A percentile compares a stretch with the other conserved stretches of the same genome.
These are phyloP conservation scores for Spencermartinsiella europaea DNA, from an alignment of 805 yeast species.

Conservation along the genomic window DNA sequence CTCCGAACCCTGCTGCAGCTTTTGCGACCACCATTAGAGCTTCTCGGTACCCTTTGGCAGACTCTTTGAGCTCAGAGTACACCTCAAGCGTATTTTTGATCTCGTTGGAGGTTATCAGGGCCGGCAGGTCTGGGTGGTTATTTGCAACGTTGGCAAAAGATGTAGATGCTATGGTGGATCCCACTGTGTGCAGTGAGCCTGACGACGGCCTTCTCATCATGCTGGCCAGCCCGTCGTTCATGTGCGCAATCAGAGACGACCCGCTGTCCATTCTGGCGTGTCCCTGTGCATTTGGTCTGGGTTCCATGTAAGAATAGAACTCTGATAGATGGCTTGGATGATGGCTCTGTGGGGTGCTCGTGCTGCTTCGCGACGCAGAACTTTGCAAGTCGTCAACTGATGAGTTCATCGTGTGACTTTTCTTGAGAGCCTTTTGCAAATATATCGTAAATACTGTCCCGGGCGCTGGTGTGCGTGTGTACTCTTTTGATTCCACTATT, in stretches of 20 bases:
- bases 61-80: slow-evolving; percentile 43
- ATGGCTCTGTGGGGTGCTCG: too few relatives aligned
- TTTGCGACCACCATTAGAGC: slow-evolving; percentile 45
- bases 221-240: not conserved
- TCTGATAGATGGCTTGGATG: slow-evolving; percentile 51
- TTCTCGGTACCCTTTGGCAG: slow-evolving; percentile 43
- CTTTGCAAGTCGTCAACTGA: too few relatives aligned
- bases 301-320: slow-evolving; percentile 46
- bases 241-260: slow-evolving; percentile 7
- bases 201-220: slow-evolving; percentile 3
- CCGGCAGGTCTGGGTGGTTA: slow-evolving; percentile 47
- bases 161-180: slow-evolving; percentile 10
- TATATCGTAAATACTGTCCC: too few relatives aligned
- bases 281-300: not conserved
- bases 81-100: slow-evolving; percentile 45
- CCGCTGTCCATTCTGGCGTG: slow-evolving; percentile 7
- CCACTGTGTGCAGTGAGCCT: slow-evolving; percentile 10
- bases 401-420: too few relatives aligned
- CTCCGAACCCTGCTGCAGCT: slow-evolving; percentile 69
- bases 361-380: too few relatives aligned
- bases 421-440: too few relatives aligned
- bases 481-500: too few relatives aligned
- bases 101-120: slow-evolving; percentile 56
- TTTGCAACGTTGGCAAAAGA: slow-evolving; percentile 16
- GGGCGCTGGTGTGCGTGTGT: too few relatives aligned